These are phyloP conservation scores for Lunasporangiospora selenospora DNA, from an alignment of 192 early-diverging fungal species.

Conservation along the genomic window DNA sequence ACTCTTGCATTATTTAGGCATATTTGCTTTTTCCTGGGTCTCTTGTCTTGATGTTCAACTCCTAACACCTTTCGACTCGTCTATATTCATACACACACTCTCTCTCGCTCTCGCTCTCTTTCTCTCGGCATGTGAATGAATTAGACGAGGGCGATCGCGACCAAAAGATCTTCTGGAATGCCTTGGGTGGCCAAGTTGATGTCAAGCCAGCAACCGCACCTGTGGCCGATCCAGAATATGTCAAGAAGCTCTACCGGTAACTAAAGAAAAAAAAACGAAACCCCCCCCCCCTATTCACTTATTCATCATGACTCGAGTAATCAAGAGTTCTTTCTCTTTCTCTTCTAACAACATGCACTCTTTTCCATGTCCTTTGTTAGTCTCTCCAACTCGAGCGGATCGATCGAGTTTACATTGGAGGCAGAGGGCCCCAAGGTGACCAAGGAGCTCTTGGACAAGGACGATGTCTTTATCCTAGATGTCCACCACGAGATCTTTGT, in stretches of 20 bases:
- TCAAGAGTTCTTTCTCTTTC: conserved; percentile 7
- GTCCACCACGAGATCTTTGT: conserved; percentile 54
- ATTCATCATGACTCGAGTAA: conserved; percentile 29
- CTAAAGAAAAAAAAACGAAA: background rate
- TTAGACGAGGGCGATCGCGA: conserved; percentile 62
- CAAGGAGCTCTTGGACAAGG: conserved; percentile 51
- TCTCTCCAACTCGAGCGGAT: conserved; percentile 26
- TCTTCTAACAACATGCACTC: background rate
- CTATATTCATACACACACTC: conserved; percentile 1
- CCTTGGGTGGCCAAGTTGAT: conserved; percentile 64
- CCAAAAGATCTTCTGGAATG: conserved; percentile 61
- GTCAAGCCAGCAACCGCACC: conserved; percentile 58
- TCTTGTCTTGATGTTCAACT: background rate
- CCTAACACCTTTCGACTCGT: background rate
- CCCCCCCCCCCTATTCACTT: background rate
- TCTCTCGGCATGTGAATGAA: too few relatives aligned
- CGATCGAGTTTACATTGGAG: conserved; percentile 55
- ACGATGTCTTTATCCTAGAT: conserved; percentile 74
- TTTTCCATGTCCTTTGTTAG: background rate
- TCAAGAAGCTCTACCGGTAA: conserved; percentile 52
- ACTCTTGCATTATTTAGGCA: too few relatives aligned
- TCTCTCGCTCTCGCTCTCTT: too few relatives aligned
- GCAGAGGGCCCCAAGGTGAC: conserved; percentile 50
- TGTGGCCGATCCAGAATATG: conserved; percentile 15
- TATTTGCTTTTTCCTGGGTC: background rate